Base-by-base conservation (phyloP, 345 rosid genomes). In the Anacardium occidentale region DNA sequence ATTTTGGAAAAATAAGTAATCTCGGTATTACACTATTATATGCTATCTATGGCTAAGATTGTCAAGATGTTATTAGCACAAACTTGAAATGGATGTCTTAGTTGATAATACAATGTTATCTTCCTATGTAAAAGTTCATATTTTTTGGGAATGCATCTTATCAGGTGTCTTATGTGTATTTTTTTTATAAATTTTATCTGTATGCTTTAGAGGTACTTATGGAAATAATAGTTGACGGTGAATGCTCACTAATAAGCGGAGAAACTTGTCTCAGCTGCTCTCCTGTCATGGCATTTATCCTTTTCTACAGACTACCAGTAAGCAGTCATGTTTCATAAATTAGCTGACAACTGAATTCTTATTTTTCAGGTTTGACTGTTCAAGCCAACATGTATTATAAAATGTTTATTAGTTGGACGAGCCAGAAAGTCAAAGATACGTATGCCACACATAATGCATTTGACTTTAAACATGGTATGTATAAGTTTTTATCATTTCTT, bases 321-420 rank as follows among this genome's bases (percentile, higher is more conserved):
- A 11, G 34, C 34, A 62, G 10, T 66, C 17, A 13, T 18, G 20
- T 51, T 15, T 24, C 66, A 70, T 18, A 53, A 52, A 57, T 68
- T 11, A 25, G 61, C 64, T 76, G 14, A 68, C 45, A 58, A 61
- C 52, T 72, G 62, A 34, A 74, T 56, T 64, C 18, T 69, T 12
- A 29, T 22, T 58, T 78, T 82, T 75, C 88, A 94, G 98, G 98
- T 81, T 87, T 92, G 84, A 95, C 99, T 22, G 87, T 90, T 80
- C 99, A 92, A 87, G 99, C 99, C 40, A 95, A 95, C 71, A 87
- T 92, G 96, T 95, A 95, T 69, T 95, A 95, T 79, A 91, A 92
- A 81, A 95, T 89, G 94, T 96, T 95, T 66, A 87, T 95, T 65
- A 89, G 91, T 79, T 95, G 99, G 99, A 89, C 99, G 52, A 95